phyloP scores from a whole-genome alignment of 805 yeast genomes.

The Wickerhamia fluorescens region DNA sequence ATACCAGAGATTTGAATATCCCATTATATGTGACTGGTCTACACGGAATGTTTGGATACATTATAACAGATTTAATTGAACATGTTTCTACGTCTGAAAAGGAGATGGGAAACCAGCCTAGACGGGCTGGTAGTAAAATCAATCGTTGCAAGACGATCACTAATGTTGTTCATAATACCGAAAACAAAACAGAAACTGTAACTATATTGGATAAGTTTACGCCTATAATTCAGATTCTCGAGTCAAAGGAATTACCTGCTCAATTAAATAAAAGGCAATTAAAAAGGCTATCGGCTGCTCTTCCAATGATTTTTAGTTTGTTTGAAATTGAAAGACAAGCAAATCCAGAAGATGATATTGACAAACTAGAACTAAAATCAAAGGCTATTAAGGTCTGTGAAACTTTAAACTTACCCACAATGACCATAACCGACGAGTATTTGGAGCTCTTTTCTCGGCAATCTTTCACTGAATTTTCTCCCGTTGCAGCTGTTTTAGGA shows the following conservation, averaged over 20 bases:
- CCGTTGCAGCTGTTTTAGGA: slow-evolving; percentile 82
- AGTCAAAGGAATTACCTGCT: slow-evolving; percentile 29
- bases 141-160: slow-evolving; percentile 40
- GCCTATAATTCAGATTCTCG: slow-evolving; percentile 28
- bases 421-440: slow-evolving; percentile 37
- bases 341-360: slow-evolving; percentile 16
- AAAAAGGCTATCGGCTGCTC: slow-evolving; percentile 46
- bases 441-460: slow-evolving; percentile 40
- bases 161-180: slow-evolving; percentile 23
- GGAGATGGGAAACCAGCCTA: slow-evolving; percentile 37
- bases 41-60: slow-evolving; percentile 79
- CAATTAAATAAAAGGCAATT: slow-evolving; percentile 39
- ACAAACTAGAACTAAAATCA: slow-evolving; percentile 20
- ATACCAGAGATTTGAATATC: slow-evolving; percentile 48
- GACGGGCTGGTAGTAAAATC: slow-evolving; percentile 38
- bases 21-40: slow-evolving; percentile 65
- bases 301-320: slow-evolving; percentile 54
- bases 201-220: slow-evolving; percentile 31
- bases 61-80: slow-evolving; percentile 68
- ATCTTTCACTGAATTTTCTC: slow-evolving; percentile 61
- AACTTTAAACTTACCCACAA: slow-evolving; percentile 31
- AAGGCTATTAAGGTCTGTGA: slow-evolving; percentile 26
- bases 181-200: slow-evolving; percentile 35
- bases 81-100: slow-evolving; percentile 52
- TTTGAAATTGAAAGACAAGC: slow-evolving; percentile 34